Conservation (phyloP, 768 basidiomycete species). For the Termitomyces sp. region DNA sequence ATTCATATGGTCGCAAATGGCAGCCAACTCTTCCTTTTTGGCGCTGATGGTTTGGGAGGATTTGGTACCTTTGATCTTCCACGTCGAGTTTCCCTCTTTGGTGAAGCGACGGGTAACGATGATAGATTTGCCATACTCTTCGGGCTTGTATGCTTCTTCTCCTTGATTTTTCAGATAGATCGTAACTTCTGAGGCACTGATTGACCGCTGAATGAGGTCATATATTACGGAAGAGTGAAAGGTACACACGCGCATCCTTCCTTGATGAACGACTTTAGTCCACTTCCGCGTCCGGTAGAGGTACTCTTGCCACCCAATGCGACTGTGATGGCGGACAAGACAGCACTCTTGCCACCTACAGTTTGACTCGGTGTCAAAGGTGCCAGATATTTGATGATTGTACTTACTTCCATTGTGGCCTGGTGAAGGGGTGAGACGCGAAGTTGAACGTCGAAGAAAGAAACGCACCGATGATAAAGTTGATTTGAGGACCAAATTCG, state of each 20-base stretch:
- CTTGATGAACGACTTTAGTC: conserved; percentile 82
- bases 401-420: conserved; percentile 86
- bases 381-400: background rate
- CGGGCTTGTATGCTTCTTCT: conserved; percentile 81
- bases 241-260: conserved; percentile 74
- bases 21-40: conserved; percentile 81
- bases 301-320: conserved; percentile 91
- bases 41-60: conserved; percentile 48
- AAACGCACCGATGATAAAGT: conserved; percentile 85
- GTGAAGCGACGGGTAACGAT: conserved; percentile 79
- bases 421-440: conserved; percentile 24
- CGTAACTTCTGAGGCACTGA: conserved; percentile 70
- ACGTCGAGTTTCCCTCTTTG: conserved; percentile 70
- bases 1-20: conserved; percentile 94
- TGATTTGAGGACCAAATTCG: conserved; percentile 89
- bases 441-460: background rate
- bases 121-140: conserved; percentile 86
- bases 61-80: conserved; percentile 75
- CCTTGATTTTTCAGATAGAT: conserved; percentile 88
- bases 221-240: background rate
- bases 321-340: conserved; percentile 88
- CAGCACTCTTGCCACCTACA: conserved; percentile 93
- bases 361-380: background rate
- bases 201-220: background rate
- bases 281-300: conserved; percentile 86